Evolutionary conservation across 2,329 filamentous ascomycete genomes (phyloP), one percentile per base, ranked within the genome.

Genomic region (Curvularia eragrostidis): DNA sequence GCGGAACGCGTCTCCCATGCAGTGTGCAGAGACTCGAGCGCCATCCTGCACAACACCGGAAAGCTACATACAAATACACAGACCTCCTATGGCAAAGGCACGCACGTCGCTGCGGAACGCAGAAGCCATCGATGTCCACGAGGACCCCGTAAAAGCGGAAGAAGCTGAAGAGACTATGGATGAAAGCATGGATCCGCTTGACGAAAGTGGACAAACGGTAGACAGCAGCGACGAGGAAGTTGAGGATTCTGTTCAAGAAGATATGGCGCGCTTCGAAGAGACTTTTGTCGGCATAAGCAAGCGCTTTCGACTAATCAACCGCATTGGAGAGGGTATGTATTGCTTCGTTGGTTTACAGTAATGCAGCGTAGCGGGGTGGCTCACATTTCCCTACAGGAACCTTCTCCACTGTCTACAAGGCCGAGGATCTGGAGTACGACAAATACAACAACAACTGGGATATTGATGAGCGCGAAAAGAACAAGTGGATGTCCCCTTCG

Each of bases 391-490:
- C 42, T 39, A 59, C 58, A 97, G 93, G 95, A 56, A 99, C 95
- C 1, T 99, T 99, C 75, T 98, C 95, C 0, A 98, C 95, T 1
- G 95, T 99, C 12, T 99, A 99, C 84, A 99, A 99, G 77, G 95
- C 96, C 19, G 93, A 98, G 77, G 95, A 99, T 74, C 80, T 98
- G 24, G 83, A 89, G 54, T 97, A 97, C 75, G 86, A 95, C 63
- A 82, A 85, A 58, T 96, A 91, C 77, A 82, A 90, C 62, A 97
- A 97, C 73, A 85, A 89, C 63, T 98, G 94, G 93, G 93, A 98
- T 71, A 76, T 90, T 38, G 84, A 85, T 44, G 88, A 84, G 63
- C 87, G 88, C 41, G 84, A 87, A 54, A 81, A 84, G 47, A 77
- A 81, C n/a, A 85, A 87, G 69, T 93, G 88, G 86, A 82, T 83